Base-by-base conservation (phyloP, 208 protist genomes). In the Herpetomonas tarakana region DNA sequence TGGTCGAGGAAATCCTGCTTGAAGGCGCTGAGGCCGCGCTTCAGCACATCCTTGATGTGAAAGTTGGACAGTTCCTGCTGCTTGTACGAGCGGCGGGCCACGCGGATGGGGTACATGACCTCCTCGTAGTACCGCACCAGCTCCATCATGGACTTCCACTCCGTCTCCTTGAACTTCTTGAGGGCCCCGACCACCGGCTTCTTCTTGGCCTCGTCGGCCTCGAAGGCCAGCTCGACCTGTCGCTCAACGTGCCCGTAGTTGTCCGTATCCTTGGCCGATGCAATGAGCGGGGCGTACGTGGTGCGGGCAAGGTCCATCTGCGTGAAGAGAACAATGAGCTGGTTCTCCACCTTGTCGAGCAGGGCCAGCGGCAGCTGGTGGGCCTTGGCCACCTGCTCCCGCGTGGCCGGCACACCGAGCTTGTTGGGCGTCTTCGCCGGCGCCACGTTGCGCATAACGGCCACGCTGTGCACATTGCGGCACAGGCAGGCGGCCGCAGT, bases 31-130 rank as follows among this genome's bases (percentile, higher is more conserved):
- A 92, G 73, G 29, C 88, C 88, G 22, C 84, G 88, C 72, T 94
- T 94, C 56, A 94, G 73, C 46, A 90, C 77, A 76, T 94, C 88
- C 68, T 94, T 94, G 58, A 91, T 84, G 69, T 94, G 85, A 57
- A 89, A 94, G 50, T 49, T 81, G 9, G 76, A 80, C 45, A 94
- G 79, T 60, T 94, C 75, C 50, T 78, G 46, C 25, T 69, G 9
- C 51, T 81, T 78, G 74, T 76, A 87, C 63, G 81, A 74, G 68
- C 68, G 56, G 52, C 82, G 50, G 65, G 59, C 70, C 52, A 66
- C 53, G 16, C 88, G 84, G 38, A 83, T 86, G 3, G 81, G 84
- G 68, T 88, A 82, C 74, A 94, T 81, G 44, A 74, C 70, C 71
- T 92, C 85, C 76, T 94, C 88, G 58, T 94, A 94, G 63, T 89